These are phyloP conservation scores for Hydrangea macrophylla DNA, from an alignment of 148 eudicot species.

Conservation along the genomic window DNA sequence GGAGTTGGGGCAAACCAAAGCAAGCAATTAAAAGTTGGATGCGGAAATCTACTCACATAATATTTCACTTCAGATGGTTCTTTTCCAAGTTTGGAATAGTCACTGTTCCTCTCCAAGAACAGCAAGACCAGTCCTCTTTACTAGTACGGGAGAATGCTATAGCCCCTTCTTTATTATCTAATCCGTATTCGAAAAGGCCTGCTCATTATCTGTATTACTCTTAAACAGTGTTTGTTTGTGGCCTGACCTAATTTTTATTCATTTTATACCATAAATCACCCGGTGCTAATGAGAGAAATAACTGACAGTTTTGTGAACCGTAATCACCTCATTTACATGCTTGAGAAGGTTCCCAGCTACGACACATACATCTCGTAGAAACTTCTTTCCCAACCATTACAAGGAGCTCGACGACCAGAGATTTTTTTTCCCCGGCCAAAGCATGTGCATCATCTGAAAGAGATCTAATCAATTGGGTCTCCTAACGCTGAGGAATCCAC, in stretches of 20 bases:
- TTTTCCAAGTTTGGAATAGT: no score
- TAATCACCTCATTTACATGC: background rate
- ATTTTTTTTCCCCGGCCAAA: background rate
- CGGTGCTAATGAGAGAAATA: background rate
- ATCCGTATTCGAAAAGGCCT: no score
- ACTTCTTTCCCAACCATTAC: no score
- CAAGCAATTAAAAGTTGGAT: no score
- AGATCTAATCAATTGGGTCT: no score
- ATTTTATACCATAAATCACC: no score
- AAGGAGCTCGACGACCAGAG: background rate
- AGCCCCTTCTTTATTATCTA: no score
- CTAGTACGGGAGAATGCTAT: no score
- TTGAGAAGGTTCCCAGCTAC: background rate
- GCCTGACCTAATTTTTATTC: background rate
- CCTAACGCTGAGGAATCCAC: background rate
- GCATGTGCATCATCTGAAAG: background rate
- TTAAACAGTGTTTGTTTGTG: background rate
- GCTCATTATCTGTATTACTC: no score
- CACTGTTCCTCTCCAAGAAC: background rate
- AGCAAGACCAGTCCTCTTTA: background rate
- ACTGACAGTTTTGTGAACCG: background rate
- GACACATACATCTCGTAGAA: background rate
- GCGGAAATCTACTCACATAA: no score
- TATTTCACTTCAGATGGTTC: no score
- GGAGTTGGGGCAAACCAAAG: no score